A percentile compares a stretch with the other conserved stretches of the same genome.
Conservation (phyloP, 176 grass and related monocot species). For the Cocos nucifera region DNA sequence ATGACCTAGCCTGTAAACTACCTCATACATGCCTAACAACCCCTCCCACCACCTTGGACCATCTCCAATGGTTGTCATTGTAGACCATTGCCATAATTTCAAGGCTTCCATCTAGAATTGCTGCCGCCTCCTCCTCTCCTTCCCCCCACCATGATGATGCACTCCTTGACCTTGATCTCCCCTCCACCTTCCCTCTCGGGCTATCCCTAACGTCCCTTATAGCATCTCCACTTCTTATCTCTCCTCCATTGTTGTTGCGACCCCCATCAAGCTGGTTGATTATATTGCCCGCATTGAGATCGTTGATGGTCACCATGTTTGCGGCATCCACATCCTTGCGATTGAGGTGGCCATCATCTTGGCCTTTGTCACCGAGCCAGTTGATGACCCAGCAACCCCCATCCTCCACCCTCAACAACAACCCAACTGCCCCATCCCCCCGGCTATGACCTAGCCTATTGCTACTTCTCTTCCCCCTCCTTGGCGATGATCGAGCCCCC, state of each 20-base stretch:
- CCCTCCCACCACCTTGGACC: slow-evolving; percentile 16
- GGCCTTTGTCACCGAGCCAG: slow-evolving; percentile 29
- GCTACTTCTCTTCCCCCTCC: too few relatives aligned
- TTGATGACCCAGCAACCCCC: not conserved
- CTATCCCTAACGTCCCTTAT: slow-evolving; percentile 31
- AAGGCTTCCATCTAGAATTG: slow-evolving; percentile 31
- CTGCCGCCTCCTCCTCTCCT: slow-evolving; percentile 52
- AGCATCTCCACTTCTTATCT: slow-evolving; percentile 53
- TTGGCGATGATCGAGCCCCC: too few relatives aligned
- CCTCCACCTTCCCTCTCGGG: slow-evolving; percentile 12
- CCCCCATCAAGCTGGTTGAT: not conserved
- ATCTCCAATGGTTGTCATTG: slow-evolving; percentile 34
- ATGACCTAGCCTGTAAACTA: not conserved
- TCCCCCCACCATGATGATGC: slow-evolving; percentile 25
- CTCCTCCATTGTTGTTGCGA: slow-evolving; percentile 10
- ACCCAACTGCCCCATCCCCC: too few relatives aligned
- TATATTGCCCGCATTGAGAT: slow-evolving; percentile 45
- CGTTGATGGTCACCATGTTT: slow-evolving; percentile 27
- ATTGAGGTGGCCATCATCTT: slow-evolving; percentile 46
- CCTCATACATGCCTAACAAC: slow-evolving; percentile 13
- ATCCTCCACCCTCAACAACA: too few relatives aligned
- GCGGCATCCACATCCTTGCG: slow-evolving; percentile 50
- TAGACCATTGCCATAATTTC: slow-evolving; percentile 38
- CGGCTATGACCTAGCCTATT: too few relatives aligned
- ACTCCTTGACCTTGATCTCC: slow-evolving; percentile 16